Base-by-base conservation (phyloP, 2,329 filamentous ascomycete species). In the Mollisia scopiformis region DNA sequence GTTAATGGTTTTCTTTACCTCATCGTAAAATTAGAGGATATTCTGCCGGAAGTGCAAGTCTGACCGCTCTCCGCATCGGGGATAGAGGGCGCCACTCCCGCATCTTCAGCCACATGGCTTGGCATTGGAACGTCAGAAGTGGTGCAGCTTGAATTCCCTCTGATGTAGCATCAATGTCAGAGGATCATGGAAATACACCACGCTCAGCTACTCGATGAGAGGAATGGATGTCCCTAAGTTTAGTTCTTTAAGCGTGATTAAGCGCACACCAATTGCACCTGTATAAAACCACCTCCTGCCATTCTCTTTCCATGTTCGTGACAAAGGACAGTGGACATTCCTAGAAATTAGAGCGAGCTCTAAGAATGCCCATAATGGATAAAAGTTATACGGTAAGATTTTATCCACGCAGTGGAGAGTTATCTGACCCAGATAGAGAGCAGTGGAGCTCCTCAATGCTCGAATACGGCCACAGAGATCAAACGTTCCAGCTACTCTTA, bases 341-440 rank as follows among this genome's bases (percentile, higher is more conserved):
- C n/a, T n/a, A n/a, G n/a, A n/a, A n/a, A n/a, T n/a, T n/a, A n/a
- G n/a, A n/a, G n/a, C n/a, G 43, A 54, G 35, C 27, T 28, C 21
- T 28, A 35, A 14, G 31, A 41, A 54, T 54, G 35, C 6, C 33
- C 7, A 21, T 54, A 25, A 16, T 54, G 3, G 51, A 54, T n/a
- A 54, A 25, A 23, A 54, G 51, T 25, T 54, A 54, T 31, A 54
- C 41, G 35, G 51, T 54, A 54, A 19, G 16, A 7, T 41, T 13
- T 54, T 16, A 54, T 3, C 8, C 10, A 41, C 5, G 2, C n/a
- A 10, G 14, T 21, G 13, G 41, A 8, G 23, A 21, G 28, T n/a
- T 27, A 2, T 25, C 43, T 47, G 10, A 47, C 25, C 2, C 2
- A 11, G 16, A 28, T 27, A 47, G 43, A 47, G 43, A 28, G 43